Evolutionary conservation across 257 asterid species (phyloP), one percentile per base, ranked within the genome.

Genomic region (Primulina huaijiensis): DNA sequence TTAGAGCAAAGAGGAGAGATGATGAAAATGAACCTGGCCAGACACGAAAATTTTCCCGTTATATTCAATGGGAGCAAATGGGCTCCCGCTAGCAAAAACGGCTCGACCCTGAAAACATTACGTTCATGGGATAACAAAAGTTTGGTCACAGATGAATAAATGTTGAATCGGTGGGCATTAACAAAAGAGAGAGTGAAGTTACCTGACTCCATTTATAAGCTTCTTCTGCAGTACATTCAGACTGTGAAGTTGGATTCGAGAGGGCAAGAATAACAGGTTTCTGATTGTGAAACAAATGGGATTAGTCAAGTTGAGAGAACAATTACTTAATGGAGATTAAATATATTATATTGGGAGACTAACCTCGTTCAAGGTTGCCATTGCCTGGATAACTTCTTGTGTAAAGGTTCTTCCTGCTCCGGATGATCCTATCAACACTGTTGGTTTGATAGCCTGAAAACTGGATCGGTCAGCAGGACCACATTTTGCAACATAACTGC

Each of bases 391-490:
- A 68, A 92, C 95, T 77, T 92, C 96, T 81, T 89, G 85, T 3
- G 96, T 92, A 69, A 92, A 92, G 5, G 96, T 92, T 83, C 81
- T 79, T 72, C 97, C 97, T 68, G 89, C 97, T 82, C 97, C 97
- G 2, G 97, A 92, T 17, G 97, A 89, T 77, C 97, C 97, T 68
- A 92, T 92, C 76, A 92, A 82, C 65, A 92, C 82, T 1, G 97
- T 89, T 62, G 97, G 97, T 77, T 82, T 91, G 71, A 91, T 89
- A 62, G 89, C 83, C 97, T 90, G 87, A 65, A 68, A 60, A 64
- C 19, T 10, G 76, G 77, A 52, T n/a, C 23, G 43, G 52, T 71
- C 52, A 79, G 64, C 52, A 30, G 29, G 27, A 46, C 64, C 64
- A 57, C 19, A 68, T 46, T 64, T 20, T 56, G 55, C 43, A 63